Evolutionary conservation across 1,284 basidiomycete genomes (phyloP), one percentile per base, ranked within the genome.

Genomic region (Irpex lacteus): DNA sequence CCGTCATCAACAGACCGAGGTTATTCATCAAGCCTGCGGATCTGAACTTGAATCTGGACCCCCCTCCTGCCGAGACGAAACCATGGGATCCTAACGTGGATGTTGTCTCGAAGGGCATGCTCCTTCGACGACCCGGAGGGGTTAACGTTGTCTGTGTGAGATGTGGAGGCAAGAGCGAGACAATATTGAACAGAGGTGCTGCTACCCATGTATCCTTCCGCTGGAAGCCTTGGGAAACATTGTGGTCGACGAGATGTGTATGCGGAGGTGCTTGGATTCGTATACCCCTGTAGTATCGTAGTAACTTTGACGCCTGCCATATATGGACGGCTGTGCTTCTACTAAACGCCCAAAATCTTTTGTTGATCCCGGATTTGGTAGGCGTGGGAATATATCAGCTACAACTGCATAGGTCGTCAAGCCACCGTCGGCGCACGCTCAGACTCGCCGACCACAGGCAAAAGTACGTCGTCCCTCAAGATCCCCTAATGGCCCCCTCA

Each of bases 11-110:
- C 74, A 89, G 88, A 69, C 76, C 87, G 0, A 81, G 79, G 11
- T 77, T 92, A 34, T 92, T 92, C 72, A 81, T 92, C 70, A 91
- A 88, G 71, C 81, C 88, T 1, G 75, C 73, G 6, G 89, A 92
- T 65, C 80, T 92, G 9, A 76, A 90, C 3, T 88, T 90, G 67
- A 86, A 85, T 8, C 73, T 87, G 26, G 70, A 77, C 70, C 61
- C 69, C 78, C 54, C 80, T 76, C 13, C 65, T 75, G 15, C 75
- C 3, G 47, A 72, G 15, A 75, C 73, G 34, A 71, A 74, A 13
- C 59, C 70, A 59, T 83, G 83, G 66, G 78, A 79, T 6, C 78
- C 80, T 60, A 79, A 78, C 15, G 80, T 76, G 58, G 90, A 92
- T 67, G 79, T 91, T 2, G 77, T 92, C 15, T 82, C 84, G 8